Conservation (phyloP, 108 stramenopile species). For the Mediolabrus comicus region DNA sequence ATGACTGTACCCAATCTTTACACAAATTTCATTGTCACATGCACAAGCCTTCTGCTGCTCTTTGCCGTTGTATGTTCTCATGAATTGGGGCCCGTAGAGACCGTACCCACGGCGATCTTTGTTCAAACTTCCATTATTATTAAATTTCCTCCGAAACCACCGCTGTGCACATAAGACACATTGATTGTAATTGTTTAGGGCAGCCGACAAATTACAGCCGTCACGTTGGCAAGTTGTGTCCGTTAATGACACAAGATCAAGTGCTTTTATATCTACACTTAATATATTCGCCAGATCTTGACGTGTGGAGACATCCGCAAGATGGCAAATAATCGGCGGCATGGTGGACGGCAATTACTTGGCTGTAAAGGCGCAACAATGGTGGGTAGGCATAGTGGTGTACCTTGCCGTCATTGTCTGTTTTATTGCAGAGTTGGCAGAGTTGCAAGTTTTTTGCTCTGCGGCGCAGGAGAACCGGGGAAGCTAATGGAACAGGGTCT, state of each 20-base stretch:
- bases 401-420: too few species aligned
- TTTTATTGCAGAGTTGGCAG: too few species aligned
- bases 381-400: too few species aligned
- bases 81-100: conserved; percentile 2
- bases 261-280: not conserved
- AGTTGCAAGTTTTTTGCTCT: not conserved
- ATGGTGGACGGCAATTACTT: too few species aligned
- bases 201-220: not conserved
- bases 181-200: not conserved
- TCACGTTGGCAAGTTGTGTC: too few species aligned
- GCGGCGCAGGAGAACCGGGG: not conserved
- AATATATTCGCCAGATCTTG: not conserved
- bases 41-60: too few species aligned
- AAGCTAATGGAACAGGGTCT: not conserved
- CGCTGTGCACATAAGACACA: not conserved
- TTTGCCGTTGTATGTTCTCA: not conserved
- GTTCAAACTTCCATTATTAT: not conserved
- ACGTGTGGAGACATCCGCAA: not conserved
- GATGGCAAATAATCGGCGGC: too few species aligned
- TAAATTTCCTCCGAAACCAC: not conserved
- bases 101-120: conserved; percentile 2
- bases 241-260: not conserved
- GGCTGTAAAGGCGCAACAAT: too few species aligned
- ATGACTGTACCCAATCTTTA: too few species aligned
- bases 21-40: too few species aligned